phyloP scores from a whole-genome alignment of 192 early-diverging fungal genomes.

The Gaertneriomyces sp. region DNA sequence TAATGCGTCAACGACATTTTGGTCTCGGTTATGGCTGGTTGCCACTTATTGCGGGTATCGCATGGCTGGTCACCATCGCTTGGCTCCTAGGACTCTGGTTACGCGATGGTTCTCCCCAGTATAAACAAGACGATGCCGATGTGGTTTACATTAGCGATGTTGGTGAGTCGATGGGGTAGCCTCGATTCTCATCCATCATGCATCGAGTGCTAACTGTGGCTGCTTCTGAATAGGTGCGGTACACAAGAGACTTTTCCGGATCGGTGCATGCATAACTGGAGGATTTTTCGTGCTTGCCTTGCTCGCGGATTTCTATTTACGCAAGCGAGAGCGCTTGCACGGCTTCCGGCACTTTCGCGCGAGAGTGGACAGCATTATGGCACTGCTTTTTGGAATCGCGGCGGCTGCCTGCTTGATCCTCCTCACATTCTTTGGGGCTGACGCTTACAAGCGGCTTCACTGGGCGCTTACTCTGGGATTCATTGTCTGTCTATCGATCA shows the following conservation, averaged over 20 bases:
- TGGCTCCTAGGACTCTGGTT: constrained; percentile 22
- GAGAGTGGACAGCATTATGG: constrained; percentile 12
- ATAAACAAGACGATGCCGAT: constrained; percentile 24
- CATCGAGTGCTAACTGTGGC: background rate
- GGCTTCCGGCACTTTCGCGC: constrained; percentile 6
- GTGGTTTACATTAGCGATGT: constrained; percentile 30
- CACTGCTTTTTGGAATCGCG: constrained; percentile 20
- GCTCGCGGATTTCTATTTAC: constrained; percentile 16
- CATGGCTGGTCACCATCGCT: constrained; percentile 16
- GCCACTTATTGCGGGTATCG: constrained; percentile 10
- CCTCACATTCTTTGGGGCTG: background rate
- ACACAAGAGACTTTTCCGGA: constrained; percentile 24
- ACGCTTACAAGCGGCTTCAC: background rate
- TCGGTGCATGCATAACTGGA: constrained; percentile 17
- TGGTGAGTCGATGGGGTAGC: constrained; percentile 4
- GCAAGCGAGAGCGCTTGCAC: constrained; percentile 3
- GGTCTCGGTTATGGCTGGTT: background rate
- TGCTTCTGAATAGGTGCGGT: constrained; percentile 13
- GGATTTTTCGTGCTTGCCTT: constrained; percentile 19
- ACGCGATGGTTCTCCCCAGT: constrained; percentile 19
- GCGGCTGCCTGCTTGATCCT: constrained; percentile 8
- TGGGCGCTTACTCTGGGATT: constrained; percentile 29
- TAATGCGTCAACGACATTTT: no score
- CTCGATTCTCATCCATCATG: background rate
- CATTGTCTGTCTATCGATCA: constrained; percentile 10